Evolutionary conservation across 768 basidiomycete genomes (phyloP).

Genomic region (Suillus hirtellus): DNA sequence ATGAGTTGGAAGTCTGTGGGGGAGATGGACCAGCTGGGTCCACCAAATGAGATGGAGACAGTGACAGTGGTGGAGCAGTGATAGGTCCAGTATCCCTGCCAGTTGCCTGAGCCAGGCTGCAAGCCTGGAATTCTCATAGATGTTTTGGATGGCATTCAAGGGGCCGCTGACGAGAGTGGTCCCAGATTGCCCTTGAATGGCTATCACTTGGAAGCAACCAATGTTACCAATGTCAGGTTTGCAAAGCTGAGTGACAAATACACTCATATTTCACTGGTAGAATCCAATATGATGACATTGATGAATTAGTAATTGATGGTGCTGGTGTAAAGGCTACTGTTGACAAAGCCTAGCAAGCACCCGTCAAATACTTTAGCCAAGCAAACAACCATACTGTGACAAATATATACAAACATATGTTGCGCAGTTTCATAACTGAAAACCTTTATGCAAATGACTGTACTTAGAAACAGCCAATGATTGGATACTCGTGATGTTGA

Average conservation of each 20-base stretch:
- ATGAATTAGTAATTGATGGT: slow-evolving; percentile 80
- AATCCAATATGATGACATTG: slow-evolving; percentile 73
- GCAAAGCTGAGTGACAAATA: background rate
- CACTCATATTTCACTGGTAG: slow-evolving; percentile 60
- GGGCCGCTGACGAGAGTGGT: slow-evolving; percentile 95
- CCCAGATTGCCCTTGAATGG: slow-evolving; percentile 83
- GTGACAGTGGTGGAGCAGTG: slow-evolving; percentile 73
- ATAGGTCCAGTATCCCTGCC: slow-evolving; percentile 82
- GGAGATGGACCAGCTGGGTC: slow-evolving; percentile 72
- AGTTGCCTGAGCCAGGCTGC: slow-evolving; percentile 57
- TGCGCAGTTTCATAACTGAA: no score
- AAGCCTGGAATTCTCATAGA: slow-evolving; percentile 79
- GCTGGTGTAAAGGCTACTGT: slow-evolving; percentile 75
- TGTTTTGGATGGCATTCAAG: slow-evolving; percentile 46
- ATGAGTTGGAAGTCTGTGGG: slow-evolving; percentile 78
- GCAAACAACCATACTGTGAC: no score
- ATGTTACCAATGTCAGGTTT: background rate
- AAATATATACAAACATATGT: no score
- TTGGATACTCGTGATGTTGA: no score
- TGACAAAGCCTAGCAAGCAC: slow-evolving; percentile 54
- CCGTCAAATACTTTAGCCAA: no score
- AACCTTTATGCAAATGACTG: no score
- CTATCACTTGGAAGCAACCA: slow-evolving; percentile 44
- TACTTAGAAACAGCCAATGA: no score
- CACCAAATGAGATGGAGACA: slow-evolving; percentile 73